Conservation (phyloP, 2,329 filamentous ascomycete species). For the Zasmidium cellare region DNA sequence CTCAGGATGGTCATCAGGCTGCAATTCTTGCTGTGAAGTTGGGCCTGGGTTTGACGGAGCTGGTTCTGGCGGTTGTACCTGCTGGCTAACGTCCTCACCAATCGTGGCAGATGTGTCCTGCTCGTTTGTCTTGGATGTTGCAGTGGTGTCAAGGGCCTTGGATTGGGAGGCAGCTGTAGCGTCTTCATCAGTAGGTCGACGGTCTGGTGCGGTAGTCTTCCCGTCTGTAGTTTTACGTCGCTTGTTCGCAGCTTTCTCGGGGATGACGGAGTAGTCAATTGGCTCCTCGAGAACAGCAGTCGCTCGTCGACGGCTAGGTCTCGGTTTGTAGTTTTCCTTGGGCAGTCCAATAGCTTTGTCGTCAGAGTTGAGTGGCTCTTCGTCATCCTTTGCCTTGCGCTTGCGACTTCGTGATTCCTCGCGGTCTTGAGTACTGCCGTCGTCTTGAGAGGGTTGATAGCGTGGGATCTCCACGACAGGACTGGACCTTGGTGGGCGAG, state of each 20-base stretch:
- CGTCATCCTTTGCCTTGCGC: conserved; percentile 20
- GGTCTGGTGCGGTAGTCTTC: background rate
- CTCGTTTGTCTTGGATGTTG: background rate
- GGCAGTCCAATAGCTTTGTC: conserved; percentile 37
- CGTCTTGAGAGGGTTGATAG: background rate
- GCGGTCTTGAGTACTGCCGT: too few relatives aligned
- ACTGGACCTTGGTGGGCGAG: conserved; percentile 16
- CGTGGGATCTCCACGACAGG: conserved; percentile 18
- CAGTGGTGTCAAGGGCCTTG: background rate
- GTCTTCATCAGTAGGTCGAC: background rate
- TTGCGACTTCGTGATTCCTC: conserved; percentile 19
- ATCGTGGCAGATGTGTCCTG: background rate
- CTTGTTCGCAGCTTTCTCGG: conserved; percentile 45
- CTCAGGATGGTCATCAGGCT: background rate
- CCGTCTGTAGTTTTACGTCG: conserved; percentile 35
- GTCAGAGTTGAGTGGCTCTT: conserved; percentile 31
- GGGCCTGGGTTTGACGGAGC: background rate
- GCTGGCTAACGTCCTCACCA: background rate
- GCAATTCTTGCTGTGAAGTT: background rate
- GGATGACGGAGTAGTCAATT: conserved; percentile 34
- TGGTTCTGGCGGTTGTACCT: background rate
- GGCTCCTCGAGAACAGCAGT: conserved; percentile 27
- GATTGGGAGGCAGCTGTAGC: background rate
- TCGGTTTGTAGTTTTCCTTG: conserved; percentile 41
- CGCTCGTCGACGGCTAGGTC: conserved; percentile 38